Evolutionary conservation across 371 early-diverging fungal genomes (phyloP), one percentile per base, ranked within the genome.

Genomic region (Mortierella sp.): DNA sequence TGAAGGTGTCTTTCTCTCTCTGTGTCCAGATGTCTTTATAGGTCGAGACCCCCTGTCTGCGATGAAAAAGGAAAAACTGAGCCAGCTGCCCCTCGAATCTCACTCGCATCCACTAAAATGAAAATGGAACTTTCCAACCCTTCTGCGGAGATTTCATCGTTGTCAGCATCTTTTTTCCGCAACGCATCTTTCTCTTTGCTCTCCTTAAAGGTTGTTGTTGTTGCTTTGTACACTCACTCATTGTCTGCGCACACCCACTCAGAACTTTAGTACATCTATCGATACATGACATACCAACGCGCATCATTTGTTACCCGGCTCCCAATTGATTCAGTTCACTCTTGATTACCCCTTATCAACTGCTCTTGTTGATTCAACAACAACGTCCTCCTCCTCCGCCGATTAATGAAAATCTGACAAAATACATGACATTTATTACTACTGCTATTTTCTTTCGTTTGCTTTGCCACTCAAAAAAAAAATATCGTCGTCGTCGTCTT

Each of bases 1-100:
- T n/a, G n/a, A n/a, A n/a, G n/a, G n/a, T 38, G 42, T 38, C 42
- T n/a, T n/a, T n/a, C 31, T 31, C 60, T 14, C 10, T 13, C 63
- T 9, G 24, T 24, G 34, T 68, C 68, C 68, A 38, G 42, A 42
- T 68, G 68, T 68, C 68, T 34, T 21, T 0, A 19, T 38, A 38
- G 68, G 68, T 42, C 68, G 68, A 68, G 68, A 68, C 68, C 24
- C 63, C 60, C 44, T 24, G n/a, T 68, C 38, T 42, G 50, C 45
- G 47, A 47, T 73, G 21, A 73, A 52, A 73, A 73, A 73, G 73
- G 73, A 47, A 73, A 73, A 50, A 47, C 52, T 31, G 52, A 73
- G 73, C 73, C 73, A 73, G 73, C 73, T 73, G 73, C 73, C 73
- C 73, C 54, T 38, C 48, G 47, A 26, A 44, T 9, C 47, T 26